Evolutionary conservation across 129 eudicot genomes (phyloP).

Genomic region (Flaveria brownii): DNA sequence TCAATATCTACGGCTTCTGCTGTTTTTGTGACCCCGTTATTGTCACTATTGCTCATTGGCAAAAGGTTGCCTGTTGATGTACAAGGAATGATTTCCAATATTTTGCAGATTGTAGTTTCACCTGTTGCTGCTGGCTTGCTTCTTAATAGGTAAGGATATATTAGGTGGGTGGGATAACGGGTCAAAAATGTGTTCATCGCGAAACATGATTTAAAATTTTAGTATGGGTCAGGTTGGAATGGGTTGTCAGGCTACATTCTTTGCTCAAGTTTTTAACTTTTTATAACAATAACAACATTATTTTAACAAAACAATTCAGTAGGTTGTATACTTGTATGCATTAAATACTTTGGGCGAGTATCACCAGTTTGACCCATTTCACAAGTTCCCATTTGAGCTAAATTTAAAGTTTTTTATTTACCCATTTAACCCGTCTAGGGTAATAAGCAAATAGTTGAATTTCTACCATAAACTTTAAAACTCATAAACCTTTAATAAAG

Average conservation of each 20-base stretch:
- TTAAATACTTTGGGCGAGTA: neutral
- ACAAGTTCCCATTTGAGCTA: neutral
- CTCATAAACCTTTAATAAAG: neutral
- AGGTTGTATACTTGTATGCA: neutral
- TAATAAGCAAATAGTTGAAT: neutral
- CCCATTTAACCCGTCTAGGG: neutral
- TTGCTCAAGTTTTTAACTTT: neutral
- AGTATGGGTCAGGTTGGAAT: neutral
- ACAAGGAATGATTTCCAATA: slow-evolving; percentile 87
- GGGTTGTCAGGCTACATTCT: neutral
- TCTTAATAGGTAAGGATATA: slow-evolving; percentile 62
- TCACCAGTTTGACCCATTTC: neutral
- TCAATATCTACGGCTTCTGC: slow-evolving; percentile 93
- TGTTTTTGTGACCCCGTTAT: slow-evolving; percentile 75
- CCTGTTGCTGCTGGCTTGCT: slow-evolving; percentile 90
- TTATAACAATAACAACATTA: neutral
- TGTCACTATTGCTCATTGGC: slow-evolving; percentile 86
- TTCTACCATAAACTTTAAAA: neutral
- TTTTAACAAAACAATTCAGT: neutral
- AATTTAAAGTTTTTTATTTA: neutral
- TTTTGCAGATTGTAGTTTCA: slow-evolving; percentile 87
- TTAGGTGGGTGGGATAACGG: neutral
- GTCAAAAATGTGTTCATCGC: neutral
- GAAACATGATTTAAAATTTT: neutral
- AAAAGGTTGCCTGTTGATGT: slow-evolving; percentile 93